Evolutionary conservation across 805 yeast genomes (phyloP).

Genomic region (Saturnispora diversa): DNA sequence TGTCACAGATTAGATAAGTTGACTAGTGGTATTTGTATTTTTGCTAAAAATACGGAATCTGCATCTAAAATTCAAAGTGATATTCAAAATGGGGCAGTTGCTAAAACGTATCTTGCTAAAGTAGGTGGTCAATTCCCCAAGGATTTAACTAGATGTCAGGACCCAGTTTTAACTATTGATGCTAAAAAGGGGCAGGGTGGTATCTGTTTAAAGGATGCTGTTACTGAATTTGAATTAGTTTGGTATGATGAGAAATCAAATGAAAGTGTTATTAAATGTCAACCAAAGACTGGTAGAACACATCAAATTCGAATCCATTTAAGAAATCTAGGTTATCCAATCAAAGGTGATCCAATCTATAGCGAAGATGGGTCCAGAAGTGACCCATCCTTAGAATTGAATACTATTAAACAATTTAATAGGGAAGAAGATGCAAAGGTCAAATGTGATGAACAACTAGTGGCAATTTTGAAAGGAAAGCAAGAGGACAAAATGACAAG

Average conservation of each 20-base stretch:
- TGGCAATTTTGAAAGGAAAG: slow-evolving; percentile 1
- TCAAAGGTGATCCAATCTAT: slow-evolving; percentile 31
- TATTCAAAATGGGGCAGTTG: slow-evolving; percentile 28
- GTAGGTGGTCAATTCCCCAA: slow-evolving; percentile 36
- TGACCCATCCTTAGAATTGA: slow-evolving; percentile 7
- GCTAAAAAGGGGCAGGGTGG: slow-evolving; percentile 26
- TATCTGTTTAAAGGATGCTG: slow-evolving; percentile 18
- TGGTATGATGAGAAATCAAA: slow-evolving; percentile 24
- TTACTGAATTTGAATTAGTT: slow-evolving; percentile 21
- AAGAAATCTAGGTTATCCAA: slow-evolving; percentile 36
- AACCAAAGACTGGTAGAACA: slow-evolving; percentile 45
- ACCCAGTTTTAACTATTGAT: slow-evolving; percentile 33
- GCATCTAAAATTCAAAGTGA: slow-evolving; percentile 29
- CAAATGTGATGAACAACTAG: slow-evolving; percentile 1
- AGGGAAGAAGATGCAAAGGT: not conserved
- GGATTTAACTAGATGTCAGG: slow-evolving; percentile 24
- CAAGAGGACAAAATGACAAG: slow-evolving; percentile 8
- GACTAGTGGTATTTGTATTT: slow-evolving; percentile 44
- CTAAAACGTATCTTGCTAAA: slow-evolving; percentile 41
- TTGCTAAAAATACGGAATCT: slow-evolving; percentile 33
- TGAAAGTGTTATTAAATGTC: slow-evolving; percentile 40
- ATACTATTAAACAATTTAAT: not conserved
- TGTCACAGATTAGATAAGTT: slow-evolving; percentile 47
- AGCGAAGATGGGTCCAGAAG: slow-evolving; percentile 10
- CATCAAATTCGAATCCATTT: slow-evolving; percentile 53